Base-by-base conservation (phyloP, 371 early-diverging fungal genomes). In the Gilbertella persicaria region DNA sequence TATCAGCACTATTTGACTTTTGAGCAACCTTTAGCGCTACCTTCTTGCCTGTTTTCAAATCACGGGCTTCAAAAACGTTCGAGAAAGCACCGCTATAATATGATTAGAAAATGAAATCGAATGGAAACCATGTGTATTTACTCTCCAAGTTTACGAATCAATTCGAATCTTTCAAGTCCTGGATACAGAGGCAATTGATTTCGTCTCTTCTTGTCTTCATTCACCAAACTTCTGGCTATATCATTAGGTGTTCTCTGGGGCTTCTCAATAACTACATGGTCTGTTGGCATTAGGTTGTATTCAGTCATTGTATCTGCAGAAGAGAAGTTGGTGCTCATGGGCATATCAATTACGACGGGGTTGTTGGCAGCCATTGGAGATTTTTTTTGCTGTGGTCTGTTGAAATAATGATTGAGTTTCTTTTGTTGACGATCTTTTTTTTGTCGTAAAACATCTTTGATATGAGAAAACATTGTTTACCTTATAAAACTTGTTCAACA, bases 21-120 rank as follows among this genome's bases (percentile, higher is more conserved):
- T 81, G 70, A 6, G 90, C 85, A 2, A 88, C 82, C 69, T 92
- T 92, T 62, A 92, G 74, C 5, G 91, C 92, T 12, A 92, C 90
- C 33, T 80, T 66, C 20, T 77, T 64, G 13, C 79, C 76, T 4
- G 72, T 81, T 42, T 62, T 61, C 16, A 59, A 53, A 52, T 86
- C 82, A 36, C 73, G 66, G 4, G 89, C 92, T 47, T 80, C 75
- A 72, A 83, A 90, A 4, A 91, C 92, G 45, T 80, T 86, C 50
- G 88, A 87, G 64, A 91, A 91, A n/a, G 90, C 92, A 44, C 92
- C 92, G 61, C 86, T 87, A 71, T 35, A 13, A 5, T 23, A 8
- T 21, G 1, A 10, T 23, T 24, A 56, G 26, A 55, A 40, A 40
- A 43, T 26, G 14, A 0, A 17, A 20, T 14, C 24, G 35, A 42